Evolutionary conservation across 495 filamentous ascomycete genomes (phyloP).

Genomic region (Corynascus novoguineensis): DNA sequence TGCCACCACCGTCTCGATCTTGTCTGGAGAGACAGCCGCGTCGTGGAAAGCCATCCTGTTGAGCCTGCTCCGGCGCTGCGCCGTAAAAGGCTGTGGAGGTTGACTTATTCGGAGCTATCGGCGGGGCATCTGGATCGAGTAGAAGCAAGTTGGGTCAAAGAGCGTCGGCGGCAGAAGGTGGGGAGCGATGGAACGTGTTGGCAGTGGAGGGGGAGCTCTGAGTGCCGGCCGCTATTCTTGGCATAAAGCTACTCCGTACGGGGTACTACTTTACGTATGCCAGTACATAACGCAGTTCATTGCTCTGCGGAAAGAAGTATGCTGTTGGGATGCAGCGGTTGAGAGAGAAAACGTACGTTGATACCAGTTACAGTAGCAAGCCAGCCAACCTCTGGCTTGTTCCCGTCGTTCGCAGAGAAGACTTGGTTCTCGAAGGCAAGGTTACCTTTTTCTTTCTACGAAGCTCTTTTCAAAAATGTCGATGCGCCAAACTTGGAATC

Average conservation of each 20-base stretch:
- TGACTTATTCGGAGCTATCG: not conserved
- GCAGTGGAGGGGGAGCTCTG: not conserved
- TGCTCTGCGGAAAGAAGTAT: no score
- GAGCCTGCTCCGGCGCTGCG: slow-evolving; percentile 4
- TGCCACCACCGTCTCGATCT: slow-evolving; percentile 15
- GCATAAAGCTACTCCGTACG: not conserved
- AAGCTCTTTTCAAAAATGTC: not conserved
- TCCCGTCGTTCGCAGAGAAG: no score
- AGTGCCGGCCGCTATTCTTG: not conserved
- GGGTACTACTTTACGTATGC: not conserved
- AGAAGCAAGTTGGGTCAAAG: not conserved
- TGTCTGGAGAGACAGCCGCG: not conserved
- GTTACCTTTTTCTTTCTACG: not conserved
- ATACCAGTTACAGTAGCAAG: no score
- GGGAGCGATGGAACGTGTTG: not conserved
- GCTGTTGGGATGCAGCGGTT: no score
- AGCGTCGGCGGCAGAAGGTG: not conserved
- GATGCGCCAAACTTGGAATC: not conserved
- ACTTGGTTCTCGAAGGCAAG: no score
- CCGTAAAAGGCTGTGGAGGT: not conserved
- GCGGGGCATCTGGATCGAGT: slow-evolving; percentile 4
- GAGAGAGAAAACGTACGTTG: no score
- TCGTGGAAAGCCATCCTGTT: slow-evolving; percentile 15
- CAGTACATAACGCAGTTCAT: no score
- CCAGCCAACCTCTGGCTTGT: no score